Evolutionary conservation across 1,284 basidiomycete species (phyloP).

Genomic region (Pseudozyma tsukubaensis): DNA sequence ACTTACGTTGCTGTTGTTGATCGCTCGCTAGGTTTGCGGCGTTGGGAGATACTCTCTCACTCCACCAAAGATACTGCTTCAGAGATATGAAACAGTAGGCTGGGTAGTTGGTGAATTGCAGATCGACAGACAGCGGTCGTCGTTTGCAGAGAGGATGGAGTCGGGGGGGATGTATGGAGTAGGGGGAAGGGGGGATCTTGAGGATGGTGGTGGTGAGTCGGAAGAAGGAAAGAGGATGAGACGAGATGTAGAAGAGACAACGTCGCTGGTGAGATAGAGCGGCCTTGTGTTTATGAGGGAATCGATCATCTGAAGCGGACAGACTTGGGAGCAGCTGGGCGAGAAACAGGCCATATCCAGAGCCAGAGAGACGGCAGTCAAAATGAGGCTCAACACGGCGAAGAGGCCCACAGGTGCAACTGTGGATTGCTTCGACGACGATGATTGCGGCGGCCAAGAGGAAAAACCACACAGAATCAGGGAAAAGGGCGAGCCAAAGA

Average conservation of each 20-base stretch:
- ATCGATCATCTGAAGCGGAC: background rate
- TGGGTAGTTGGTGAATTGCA: conserved; percentile 22
- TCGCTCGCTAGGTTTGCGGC: conserved; percentile 18
- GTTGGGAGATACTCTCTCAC: conserved; percentile 15
- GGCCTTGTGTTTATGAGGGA: conserved; percentile 41
- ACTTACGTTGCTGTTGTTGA: conserved; percentile 27
- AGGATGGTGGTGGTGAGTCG: conserved; percentile 39
- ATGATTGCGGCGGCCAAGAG: conserved; percentile 16
- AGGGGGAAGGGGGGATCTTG: conserved; percentile 23
- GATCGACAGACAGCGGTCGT: conserved; percentile 28
- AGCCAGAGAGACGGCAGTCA: background rate
- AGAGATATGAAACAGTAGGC: conserved; percentile 20
- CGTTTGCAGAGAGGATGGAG: conserved; percentile 20
- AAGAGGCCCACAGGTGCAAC: too few species aligned
- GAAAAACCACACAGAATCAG: conserved; percentile 5
- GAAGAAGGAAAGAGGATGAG: conserved; percentile 13
- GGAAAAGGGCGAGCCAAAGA: conserved; percentile 11
- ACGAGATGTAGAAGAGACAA: background rate
- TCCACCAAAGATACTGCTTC: conserved; percentile 29
- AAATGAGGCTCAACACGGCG: too few species aligned
- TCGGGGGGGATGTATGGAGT: conserved; percentile 1
- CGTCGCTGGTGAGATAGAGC: background rate
- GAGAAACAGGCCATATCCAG: too few species aligned
- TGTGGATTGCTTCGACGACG: too few species aligned
- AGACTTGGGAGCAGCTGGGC: conserved; percentile 2